These are phyloP conservation scores for Debaryomyces robertsiae DNA, from an alignment of 1,139 yeast species.

Conservation along the genomic window DNA sequence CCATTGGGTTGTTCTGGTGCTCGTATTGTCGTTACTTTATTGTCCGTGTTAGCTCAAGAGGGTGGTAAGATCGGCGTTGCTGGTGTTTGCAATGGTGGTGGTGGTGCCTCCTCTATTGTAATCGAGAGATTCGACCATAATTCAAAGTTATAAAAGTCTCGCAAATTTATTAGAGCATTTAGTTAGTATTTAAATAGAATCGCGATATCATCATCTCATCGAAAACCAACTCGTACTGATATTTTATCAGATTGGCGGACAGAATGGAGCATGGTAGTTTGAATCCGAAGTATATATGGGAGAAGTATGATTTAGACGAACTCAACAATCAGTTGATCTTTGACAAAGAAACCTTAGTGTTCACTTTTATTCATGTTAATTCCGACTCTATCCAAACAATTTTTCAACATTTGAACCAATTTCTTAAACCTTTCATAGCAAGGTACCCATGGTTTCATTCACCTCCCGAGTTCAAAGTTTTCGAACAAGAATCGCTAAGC, in stretches of 20 bases:
- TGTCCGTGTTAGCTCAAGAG: slow-evolving; percentile 71
- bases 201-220: neutral
- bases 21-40: slow-evolving; percentile 79
- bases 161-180: no score
- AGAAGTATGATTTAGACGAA: slow-evolving; percentile 9
- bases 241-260: no score
- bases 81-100: slow-evolving; percentile 95
- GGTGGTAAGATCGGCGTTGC: slow-evolving; percentile 86
- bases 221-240: no score
- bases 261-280: neutral
- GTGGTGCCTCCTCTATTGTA: slow-evolving; percentile 72
- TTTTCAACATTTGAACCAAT: slow-evolving; percentile 16
- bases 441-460: slow-evolving; percentile 36
- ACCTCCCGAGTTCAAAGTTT: slow-evolving; percentile 8
- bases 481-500: slow-evolving; percentile 11
- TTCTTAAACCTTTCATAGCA: slow-evolving; percentile 40
- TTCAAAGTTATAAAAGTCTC: slow-evolving; percentile 25
- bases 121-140: slow-evolving; percentile 29
- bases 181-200: neutral
- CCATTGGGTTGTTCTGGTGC: slow-evolving; percentile 97
- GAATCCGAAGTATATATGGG: slow-evolving; percentile 13
- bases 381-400: slow-evolving; percentile 5
- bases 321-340: slow-evolving; percentile 6
- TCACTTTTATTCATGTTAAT: slow-evolving; percentile 9
- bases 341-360: slow-evolving; percentile 10